Conservation (phyloP, 2,329 filamentous ascomycete genomes). For the Aquanectria penicillioides region DNA sequence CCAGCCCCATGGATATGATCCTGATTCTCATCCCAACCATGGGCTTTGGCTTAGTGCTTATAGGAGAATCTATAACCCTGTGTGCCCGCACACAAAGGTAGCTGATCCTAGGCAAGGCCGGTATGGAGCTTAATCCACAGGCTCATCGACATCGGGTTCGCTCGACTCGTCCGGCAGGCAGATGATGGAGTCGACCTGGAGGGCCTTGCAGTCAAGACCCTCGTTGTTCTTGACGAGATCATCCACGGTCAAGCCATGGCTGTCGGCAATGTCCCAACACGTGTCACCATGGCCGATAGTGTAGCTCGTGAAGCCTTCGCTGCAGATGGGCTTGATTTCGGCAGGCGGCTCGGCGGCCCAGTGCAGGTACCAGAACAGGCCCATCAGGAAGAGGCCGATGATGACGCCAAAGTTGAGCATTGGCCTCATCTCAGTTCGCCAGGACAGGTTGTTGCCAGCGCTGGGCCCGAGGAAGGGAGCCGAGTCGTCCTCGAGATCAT, state of each 20-base stretch:
- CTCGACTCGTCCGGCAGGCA: conserved; percentile 53
- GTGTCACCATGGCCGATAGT: conserved; percentile 58
- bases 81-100: conserved; percentile 8
- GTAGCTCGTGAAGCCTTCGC: conserved; percentile 47
- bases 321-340: conserved; percentile 37
- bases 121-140: neutral
- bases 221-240: conserved; percentile 57
- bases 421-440: conserved; percentile 63
- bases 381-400: conserved; percentile 60
- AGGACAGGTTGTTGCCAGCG: conserved; percentile 49
- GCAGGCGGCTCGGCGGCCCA: conserved; percentile 40
- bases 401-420: conserved; percentile 68
- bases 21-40: too few relatives aligned
- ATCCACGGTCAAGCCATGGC: conserved; percentile 54
- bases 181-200: conserved; percentile 54
- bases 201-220: conserved; percentile 57
- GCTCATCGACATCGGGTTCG: neutral
- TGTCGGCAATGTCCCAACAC: conserved; percentile 63
- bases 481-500: conserved; percentile 38
- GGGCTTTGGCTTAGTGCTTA: too few relatives aligned
- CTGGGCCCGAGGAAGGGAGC: conserved; percentile 43
- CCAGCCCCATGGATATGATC: too few relatives aligned
- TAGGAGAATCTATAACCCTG: neutral
- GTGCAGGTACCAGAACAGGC: conserved; percentile 60
- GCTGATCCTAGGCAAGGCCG: neutral